Evolutionary conservation across 768 basidiomycete species (phyloP).

Genomic region (Calocera viscosa): DNA sequence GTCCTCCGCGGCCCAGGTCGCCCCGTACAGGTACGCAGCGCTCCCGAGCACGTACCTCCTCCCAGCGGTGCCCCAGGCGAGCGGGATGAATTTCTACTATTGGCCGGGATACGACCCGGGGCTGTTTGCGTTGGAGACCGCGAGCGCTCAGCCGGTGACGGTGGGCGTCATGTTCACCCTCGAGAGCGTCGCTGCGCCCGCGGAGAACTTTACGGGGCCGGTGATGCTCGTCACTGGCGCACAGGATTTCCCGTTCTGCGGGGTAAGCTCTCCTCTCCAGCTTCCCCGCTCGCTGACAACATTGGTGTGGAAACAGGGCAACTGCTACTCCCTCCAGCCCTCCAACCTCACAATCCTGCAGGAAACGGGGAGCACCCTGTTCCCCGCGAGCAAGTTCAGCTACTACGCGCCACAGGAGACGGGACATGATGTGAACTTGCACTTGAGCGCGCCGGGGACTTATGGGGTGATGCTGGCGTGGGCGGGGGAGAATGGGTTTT

Average conservation of each 20-base stretch:
- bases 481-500: background rate
- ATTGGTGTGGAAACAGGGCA: background rate
- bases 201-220: constrained; percentile 9
- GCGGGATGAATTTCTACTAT: constrained; percentile 16
- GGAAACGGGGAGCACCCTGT: background rate
- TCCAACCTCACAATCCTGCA: background rate
- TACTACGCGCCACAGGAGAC: background rate
- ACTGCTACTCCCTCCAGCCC: constrained; percentile 2
- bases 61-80: constrained; percentile 14
- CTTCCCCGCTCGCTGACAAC: too few relatives aligned
- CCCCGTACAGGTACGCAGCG: constrained; percentile 9
- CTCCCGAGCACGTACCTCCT: constrained; percentile 14
- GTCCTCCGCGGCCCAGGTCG: constrained; percentile 12
- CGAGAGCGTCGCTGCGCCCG: constrained; percentile 10
- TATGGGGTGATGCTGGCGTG: background rate
- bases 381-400: background rate
- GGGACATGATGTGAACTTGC: constrained; percentile 1
- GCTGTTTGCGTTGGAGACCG: constrained; percentile 6
- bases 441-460: constrained; percentile 2
- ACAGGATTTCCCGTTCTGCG: constrained; percentile 16
- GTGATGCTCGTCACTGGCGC: constrained; percentile 15
- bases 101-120: constrained; percentile 15
- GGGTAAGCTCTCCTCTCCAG: background rate
- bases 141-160: constrained; percentile 15
- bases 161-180: constrained; percentile 15